These are phyloP conservation scores for Vitis amurensis DNA, from an alignment of 164 flowering plant genomes.

Conservation along the genomic window DNA sequence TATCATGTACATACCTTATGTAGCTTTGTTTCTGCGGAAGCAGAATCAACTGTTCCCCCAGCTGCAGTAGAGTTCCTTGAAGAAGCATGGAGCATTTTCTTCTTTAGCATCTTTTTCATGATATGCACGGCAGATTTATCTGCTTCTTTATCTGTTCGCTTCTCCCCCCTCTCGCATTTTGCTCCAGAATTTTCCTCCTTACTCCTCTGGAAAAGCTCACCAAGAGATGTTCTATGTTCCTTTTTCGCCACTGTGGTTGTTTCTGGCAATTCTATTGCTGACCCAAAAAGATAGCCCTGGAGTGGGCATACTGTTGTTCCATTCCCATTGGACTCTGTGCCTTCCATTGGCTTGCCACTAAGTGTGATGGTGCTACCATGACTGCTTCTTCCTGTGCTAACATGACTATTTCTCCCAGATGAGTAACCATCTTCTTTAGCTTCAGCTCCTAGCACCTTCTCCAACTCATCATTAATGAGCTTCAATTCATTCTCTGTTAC, in stretches of 20 bases:
- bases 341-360: conserved; percentile 53
- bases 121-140: conserved; percentile 60
- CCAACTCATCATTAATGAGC: conserved; percentile 78
- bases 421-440: conserved; percentile 55
- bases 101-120: conserved; percentile 67
- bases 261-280: conserved; percentile 62
- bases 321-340: conserved; percentile 28
- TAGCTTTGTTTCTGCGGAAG: conserved; percentile 61
- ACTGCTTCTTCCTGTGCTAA: conserved; percentile 60
- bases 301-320: conserved; percentile 63
- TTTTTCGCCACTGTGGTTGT: conserved; percentile 47
- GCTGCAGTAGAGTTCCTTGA: conserved; percentile 33
- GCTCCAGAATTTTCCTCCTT: conserved; percentile 48
- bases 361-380: conserved; percentile 64
- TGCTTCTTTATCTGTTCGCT: conserved; percentile 43
- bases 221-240: conserved; percentile 79
- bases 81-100: conserved; percentile 41
- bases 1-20: conserved; percentile 48
- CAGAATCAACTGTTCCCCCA: conserved; percentile 40
- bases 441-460: conserved; percentile 71
- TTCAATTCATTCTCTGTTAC: conserved; percentile 69
- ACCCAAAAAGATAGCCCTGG: conserved; percentile 78
- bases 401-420: conserved; percentile 76
- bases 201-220: conserved; percentile 80
- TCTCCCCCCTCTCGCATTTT: conserved; percentile 38